phyloP scores from a whole-genome alignment of 305 asterid species.

The Fraxinus platypoda region DNA sequence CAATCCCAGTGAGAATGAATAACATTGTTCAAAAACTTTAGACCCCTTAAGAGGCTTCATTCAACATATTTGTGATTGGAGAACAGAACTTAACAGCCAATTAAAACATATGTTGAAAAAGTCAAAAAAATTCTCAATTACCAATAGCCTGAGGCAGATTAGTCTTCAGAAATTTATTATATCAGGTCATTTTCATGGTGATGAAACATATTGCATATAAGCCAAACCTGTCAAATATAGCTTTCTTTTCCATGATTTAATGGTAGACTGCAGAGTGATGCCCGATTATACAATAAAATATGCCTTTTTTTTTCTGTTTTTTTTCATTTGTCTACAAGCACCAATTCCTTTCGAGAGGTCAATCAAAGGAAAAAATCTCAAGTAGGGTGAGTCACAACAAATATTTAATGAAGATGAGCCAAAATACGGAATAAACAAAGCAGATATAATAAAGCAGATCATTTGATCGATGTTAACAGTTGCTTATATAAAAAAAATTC shows the following conservation, averaged over 20 bases:
- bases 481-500: neutral
- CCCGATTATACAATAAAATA: neutral
- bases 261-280: constrained; percentile 9
- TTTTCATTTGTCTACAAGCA: constrained; percentile 17
- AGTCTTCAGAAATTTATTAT: constrained; percentile 9
- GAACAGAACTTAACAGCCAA: neutral
- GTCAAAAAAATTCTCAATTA: constrained; percentile 22
- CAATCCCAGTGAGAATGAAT: too few species aligned
- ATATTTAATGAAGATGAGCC: neutral
- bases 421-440: neutral
- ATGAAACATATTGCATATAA: constrained; percentile 14
- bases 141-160: constrained; percentile 18
- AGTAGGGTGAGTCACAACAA: constrained; percentile 16
- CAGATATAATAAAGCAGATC: neutral
- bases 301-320: constrained; percentile 15
- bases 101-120: constrained; percentile 12
- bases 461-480: neutral
- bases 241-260: constrained; percentile 16
- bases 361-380: constrained; percentile 9
- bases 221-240: constrained; percentile 31
- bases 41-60: neutral
- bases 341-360: constrained; percentile 25
- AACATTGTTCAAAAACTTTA: too few species aligned
- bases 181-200: neutral
- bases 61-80: neutral